These are phyloP conservation scores for Populus tremula DNA, from an alignment of 345 rosid genomes.

Conservation along the genomic window DNA sequence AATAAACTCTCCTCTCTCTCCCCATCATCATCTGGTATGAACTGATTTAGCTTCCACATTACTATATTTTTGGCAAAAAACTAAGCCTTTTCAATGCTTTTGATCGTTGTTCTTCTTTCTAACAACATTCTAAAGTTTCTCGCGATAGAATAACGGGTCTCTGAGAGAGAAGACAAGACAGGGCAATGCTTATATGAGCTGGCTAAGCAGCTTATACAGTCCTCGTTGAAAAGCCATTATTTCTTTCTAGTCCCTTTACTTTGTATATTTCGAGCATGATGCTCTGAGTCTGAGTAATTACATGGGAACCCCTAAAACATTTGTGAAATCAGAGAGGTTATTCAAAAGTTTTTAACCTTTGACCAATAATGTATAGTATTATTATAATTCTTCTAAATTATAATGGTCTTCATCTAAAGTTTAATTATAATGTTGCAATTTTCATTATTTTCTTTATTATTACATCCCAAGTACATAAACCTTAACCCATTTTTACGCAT, in stretches of 20 bases:
- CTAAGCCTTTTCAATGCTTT: neutral
- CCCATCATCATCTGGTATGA: constrained; percentile 49
- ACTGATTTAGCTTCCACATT: constrained; percentile 61
- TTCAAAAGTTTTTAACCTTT: no score
- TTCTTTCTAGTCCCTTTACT: neutral
- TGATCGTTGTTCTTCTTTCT: neutral
- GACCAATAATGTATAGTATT: no score
- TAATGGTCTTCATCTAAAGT: neutral
- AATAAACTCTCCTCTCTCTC: constrained; percentile 41
- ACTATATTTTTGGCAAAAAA: neutral
- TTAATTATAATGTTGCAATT: neutral
- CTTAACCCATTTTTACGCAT: no score
- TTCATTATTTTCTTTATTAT: no score
- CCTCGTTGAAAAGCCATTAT: neutral
- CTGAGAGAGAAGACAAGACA: neutral
- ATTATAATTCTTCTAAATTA: no score
- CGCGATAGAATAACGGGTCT: neutral
- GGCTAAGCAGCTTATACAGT: neutral
- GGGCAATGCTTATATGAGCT: neutral
- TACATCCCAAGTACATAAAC: no score
- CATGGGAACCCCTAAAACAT: neutral
- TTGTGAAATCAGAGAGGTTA: no score
- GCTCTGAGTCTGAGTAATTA: neutral
- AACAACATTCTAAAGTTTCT: neutral
- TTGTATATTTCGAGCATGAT: neutral